Evolutionary conservation across 2,329 filamentous ascomycete species (phyloP).

Genomic region (Aspergillus awamori): DNA sequence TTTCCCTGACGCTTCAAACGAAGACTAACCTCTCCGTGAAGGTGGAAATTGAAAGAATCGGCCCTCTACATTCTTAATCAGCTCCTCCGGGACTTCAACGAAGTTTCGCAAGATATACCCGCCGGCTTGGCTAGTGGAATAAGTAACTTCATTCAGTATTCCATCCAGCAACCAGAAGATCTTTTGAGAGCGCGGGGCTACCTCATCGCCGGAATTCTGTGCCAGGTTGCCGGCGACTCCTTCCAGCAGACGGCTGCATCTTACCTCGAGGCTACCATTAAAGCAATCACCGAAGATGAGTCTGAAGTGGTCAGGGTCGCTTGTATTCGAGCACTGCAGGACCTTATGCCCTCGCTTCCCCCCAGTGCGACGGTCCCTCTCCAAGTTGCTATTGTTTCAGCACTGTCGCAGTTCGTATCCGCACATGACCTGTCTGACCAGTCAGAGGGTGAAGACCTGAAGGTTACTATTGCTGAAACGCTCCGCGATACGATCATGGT

Average conservation of each 20-base stretch:
- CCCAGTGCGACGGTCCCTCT: constrained; percentile 54
- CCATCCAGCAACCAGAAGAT: constrained; percentile 70
- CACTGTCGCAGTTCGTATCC: constrained; percentile 73
- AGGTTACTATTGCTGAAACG: constrained; percentile 86
- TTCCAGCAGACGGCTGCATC: constrained; percentile 47
- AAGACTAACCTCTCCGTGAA: constrained; percentile 30
- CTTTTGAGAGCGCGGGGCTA: constrained; percentile 86
- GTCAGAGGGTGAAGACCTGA: constrained; percentile 85
- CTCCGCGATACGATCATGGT: constrained; percentile 80
- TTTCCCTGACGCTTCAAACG: background rate
- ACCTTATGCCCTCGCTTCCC: constrained; percentile 61
- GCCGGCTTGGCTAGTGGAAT: constrained; percentile 71
- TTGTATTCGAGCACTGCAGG: constrained; percentile 83
- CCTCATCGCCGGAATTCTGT: constrained; percentile 78
- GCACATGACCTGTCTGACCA: constrained; percentile 80
- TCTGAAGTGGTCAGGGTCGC: constrained; percentile 91
- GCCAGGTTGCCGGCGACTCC: constrained; percentile 65
- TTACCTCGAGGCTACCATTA: constrained; percentile 64
- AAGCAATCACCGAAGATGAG: constrained; percentile 72
- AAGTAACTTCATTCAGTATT: constrained; percentile 76
- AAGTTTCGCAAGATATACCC: constrained; percentile 72
- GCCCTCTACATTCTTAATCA: constrained; percentile 84
- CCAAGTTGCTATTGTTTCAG: constrained; percentile 64
- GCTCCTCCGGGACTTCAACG: constrained; percentile 79
- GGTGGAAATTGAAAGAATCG: constrained; percentile 74